Evolutionary conservation across 2,329 filamentous ascomycete genomes (phyloP).

Genomic region (Xylaria multiplex): DNA sequence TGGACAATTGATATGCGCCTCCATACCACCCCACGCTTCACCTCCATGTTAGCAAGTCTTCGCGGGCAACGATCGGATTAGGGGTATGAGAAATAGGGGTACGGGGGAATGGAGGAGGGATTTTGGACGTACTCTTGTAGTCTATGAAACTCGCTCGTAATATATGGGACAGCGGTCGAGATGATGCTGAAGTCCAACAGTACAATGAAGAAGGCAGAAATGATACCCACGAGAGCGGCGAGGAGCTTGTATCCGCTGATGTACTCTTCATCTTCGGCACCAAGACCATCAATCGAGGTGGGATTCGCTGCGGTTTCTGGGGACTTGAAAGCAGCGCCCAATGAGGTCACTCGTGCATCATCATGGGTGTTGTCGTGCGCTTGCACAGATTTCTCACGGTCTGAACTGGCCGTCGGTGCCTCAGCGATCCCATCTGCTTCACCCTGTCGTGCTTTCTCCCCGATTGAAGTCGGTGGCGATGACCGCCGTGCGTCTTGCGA

Average conservation of each 20-base stretch:
- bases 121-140: constrained; percentile 11
- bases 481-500: too few relatives aligned
- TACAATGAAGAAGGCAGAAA: constrained; percentile 19
- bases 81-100: not conserved
- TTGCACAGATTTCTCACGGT: constrained; percentile 5
- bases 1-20: constrained; percentile 23
- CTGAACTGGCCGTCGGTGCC: not conserved
- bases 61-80: too few relatives aligned
- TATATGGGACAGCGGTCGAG: constrained; percentile 15
- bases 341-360: too few relatives aligned
- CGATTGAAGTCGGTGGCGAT: not conserved
- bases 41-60: constrained; percentile 4
- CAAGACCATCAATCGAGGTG: constrained; percentile 2
- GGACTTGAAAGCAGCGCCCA: too few relatives aligned
- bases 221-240: constrained; percentile 17
- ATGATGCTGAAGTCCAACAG: constrained; percentile 24
- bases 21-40: constrained; percentile 28
- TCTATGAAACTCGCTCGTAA: constrained; percentile 20
- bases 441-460: not conserved
- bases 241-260: constrained; percentile 23
- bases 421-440: not conserved
- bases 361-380: not conserved
- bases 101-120: not conserved
- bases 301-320: not conserved
- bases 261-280: constrained; percentile 15